Base-by-base conservation (phyloP, 129 eudicot genomes). In the Ambrosia trifida region DNA sequence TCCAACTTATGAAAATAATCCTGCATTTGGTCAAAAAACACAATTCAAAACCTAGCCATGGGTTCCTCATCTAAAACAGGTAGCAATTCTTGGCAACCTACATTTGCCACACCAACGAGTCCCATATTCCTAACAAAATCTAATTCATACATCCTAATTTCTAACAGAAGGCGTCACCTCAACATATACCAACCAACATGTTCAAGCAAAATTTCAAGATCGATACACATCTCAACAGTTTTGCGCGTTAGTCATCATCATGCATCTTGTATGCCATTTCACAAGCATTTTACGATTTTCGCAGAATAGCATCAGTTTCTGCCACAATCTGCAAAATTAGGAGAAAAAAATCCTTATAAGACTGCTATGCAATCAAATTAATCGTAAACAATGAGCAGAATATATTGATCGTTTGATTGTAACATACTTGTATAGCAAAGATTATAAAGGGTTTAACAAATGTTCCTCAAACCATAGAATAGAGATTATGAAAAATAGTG, bases 61-160 rank as follows among this genome's bases (percentile, higher is more conserved):
- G 71, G 73, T 38, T 74, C 56, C 83, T 51, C 57, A 75, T 38
- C 76, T 73, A 70, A 63, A 64, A 47, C 24, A 7, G 70, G 76
- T 43, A 80, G 80, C 84, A 80, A 54, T 69, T 80, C 76, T 68
- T 69, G n/a, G 52, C 74, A 71, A 69, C 78, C 81, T 77, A 77
- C 81, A 73, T 76, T 73, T 65, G 80, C 80, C 66, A 76, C 85
- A 49, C 80, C 16, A 43, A 75, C 60, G 72, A 72, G 79, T 47
- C 65, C 73, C 69, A 41, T 56, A 45, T 72, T 71, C 64, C 51
- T 32, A 73, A 62, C 68, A 70, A 45, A 71, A 30, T 73, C 83
- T 79, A 73, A 41, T 66, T 68, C 79, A 73, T 79, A 79, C 83
- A 79, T 24, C 70, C 70, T 79, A 77, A 49, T 43, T 33, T 66